These are phyloP conservation scores for Phellopilus nigrolimitatus DNA, from an alignment of 1,284 basidiomycete genomes.

Conservation along the genomic window DNA sequence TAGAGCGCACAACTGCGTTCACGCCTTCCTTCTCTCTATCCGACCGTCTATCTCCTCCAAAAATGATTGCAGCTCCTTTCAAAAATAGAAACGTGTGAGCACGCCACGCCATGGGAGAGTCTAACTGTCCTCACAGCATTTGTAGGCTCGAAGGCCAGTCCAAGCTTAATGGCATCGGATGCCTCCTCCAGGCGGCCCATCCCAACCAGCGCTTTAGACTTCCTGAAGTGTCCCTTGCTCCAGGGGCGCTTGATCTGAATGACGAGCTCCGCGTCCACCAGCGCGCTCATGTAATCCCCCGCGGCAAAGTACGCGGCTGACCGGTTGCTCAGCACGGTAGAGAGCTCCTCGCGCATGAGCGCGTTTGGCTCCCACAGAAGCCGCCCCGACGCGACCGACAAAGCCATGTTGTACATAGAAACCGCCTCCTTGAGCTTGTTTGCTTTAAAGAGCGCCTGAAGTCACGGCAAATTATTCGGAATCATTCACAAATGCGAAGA, in stretches of 20 bases:
- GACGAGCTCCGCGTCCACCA: slow-evolving; percentile 91
- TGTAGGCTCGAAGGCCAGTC: slow-evolving; percentile 85
- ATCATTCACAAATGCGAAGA: slow-evolving; percentile 1
- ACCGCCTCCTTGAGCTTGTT: slow-evolving; percentile 75
- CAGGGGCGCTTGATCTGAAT: slow-evolving; percentile 82
- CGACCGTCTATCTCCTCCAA: slow-evolving; percentile 31
- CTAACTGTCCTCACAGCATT: slow-evolving; percentile 52
- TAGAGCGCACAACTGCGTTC: neutral
- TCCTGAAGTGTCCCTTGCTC: slow-evolving; percentile 96
- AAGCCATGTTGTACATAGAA: slow-evolving; percentile 79
- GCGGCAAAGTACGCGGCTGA: slow-evolving; percentile 80
- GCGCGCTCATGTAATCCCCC: slow-evolving; percentile 75
- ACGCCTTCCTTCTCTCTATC: slow-evolving; percentile 13
- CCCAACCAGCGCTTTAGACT: slow-evolving; percentile 82
- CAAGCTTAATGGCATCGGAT: slow-evolving; percentile 75
- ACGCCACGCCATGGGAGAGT: slow-evolving; percentile 16
- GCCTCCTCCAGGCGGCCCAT: slow-evolving; percentile 73
- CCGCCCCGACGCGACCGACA: slow-evolving; percentile 76
- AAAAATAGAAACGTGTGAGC: neutral
- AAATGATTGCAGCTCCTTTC: slow-evolving; percentile 27
- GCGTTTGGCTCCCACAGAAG: slow-evolving; percentile 87
- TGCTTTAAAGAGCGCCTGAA: slow-evolving; percentile 71
- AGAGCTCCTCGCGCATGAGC: slow-evolving; percentile 85
- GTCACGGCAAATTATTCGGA: slow-evolving; percentile 1
- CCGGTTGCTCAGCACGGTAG: slow-evolving; percentile 86